These are phyloP conservation scores for Kregervanrija pseudodelftensis DNA, from an alignment of 805 yeast genomes.

Conservation along the genomic window DNA sequence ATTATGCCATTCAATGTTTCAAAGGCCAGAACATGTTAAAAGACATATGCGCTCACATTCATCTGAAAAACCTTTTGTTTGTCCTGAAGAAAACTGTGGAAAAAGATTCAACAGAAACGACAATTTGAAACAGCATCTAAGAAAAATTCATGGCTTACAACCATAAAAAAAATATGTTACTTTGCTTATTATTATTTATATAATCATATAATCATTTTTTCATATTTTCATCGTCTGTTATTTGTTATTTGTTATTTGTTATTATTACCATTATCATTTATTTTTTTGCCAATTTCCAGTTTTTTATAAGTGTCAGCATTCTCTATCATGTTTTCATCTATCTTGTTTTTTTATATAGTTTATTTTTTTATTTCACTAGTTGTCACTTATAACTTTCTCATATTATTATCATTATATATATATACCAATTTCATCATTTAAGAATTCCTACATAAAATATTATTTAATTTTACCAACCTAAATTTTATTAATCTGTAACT, in stretches of 20 bases:
- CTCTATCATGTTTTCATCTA: too few relatives aligned
- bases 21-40: constrained; percentile 67
- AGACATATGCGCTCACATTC: constrained; percentile 55
- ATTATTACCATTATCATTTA: constrained; percentile 1
- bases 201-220: too few relatives aligned
- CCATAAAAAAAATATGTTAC: constrained; percentile 1
- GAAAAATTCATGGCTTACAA: constrained; percentile 44
- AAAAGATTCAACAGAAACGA: constrained; percentile 54
- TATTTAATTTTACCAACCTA: too few relatives aligned
- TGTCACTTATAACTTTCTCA: too few relatives aligned
- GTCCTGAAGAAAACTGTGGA: constrained; percentile 45
- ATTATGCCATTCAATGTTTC: constrained; percentile 53
- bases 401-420: too few relatives aligned
- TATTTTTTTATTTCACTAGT: too few relatives aligned
- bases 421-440: too few relatives aligned
- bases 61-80: constrained; percentile 49
- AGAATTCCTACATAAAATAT: too few relatives aligned
- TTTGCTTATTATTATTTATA: not conserved
- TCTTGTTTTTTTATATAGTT: too few relatives aligned
- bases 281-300: not conserved
- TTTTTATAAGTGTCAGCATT: not conserved
- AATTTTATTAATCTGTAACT: not conserved
- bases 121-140: constrained; percentile 52
- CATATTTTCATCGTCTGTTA: not conserved
- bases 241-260: not conserved